Evolutionary conservation across 768 basidiomycete species (phyloP), one percentile per base, ranked within the genome.

Genomic region (Cystobasidium tubakii): DNA sequence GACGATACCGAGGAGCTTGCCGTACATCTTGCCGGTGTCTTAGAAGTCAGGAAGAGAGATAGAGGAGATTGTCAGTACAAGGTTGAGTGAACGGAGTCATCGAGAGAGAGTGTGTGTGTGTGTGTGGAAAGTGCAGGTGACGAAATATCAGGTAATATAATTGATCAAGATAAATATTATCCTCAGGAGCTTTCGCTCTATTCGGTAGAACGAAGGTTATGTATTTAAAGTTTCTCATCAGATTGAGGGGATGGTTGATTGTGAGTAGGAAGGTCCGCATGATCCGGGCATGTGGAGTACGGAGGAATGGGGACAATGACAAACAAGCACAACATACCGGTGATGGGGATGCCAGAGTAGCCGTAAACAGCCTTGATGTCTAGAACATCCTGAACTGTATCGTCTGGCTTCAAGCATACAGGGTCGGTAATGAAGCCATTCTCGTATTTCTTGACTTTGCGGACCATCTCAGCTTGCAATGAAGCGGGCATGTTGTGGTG

Each of bases 401-500:
- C 86, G 29, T 85, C 80, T 0, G 93, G 92, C 13, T 89, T 87
- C 34, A 98, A 84, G 66, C 92, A 91, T 75, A 97, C 86, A 17
- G 96, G 96, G 77, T 96, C 92, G 66, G 90, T 87, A 82, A 98
- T 99, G 83, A 98, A 98, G 4, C 96, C 96, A 80, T 98, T 99
- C 83, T 98, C 95, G 81, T 94, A 95, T 75, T 80, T 80, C 82
- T 99, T 99, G 34, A 98, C 96, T 53, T 91, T 90, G 76, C 91
- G 89, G 78, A 98, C 92, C 94, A 98, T 98, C 46, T 90, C 88
- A 9, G 95, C 95, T 83, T 99, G 96, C 2, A 87, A 86, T 54
- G 87, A 87, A 0, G 92, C 80, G 1, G 81, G 77, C 76, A 83
- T 82, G 82, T 98, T 99, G 83, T 99, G 93, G 81, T 99, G 95